Evolutionary conservation across 1,284 basidiomycete species (phyloP).

Genomic region (Megacollybia platyphylla): DNA sequence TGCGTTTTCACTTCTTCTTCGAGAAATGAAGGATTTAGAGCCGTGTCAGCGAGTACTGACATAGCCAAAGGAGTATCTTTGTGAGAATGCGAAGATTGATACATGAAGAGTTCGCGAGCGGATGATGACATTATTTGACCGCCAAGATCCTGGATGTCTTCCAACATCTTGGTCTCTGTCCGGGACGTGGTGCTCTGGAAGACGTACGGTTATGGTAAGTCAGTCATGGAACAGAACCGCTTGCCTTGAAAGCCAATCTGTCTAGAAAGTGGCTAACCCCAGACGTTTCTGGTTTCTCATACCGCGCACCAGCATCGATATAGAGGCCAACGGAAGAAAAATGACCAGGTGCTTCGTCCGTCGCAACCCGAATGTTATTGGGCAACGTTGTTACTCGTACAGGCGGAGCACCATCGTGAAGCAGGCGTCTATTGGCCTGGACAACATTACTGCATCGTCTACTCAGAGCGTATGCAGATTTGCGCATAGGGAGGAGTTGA

Average conservation of each 20-base stretch:
- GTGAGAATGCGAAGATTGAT: slow-evolving; percentile 93
- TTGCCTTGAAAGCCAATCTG: slow-evolving; percentile 92
- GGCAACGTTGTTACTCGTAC: slow-evolving; percentile 74
- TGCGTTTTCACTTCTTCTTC: slow-evolving; percentile 77
- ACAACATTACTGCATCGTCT: slow-evolving; percentile 8
- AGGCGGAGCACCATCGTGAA: slow-evolving; percentile 11
- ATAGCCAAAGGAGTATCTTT: slow-evolving; percentile 74
- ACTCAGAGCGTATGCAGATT: slow-evolving; percentile 10
- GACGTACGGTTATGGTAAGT: background rate
- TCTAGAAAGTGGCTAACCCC: slow-evolving; percentile 91
- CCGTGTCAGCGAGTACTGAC: slow-evolving; percentile 86
- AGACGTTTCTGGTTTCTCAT: slow-evolving; percentile 66
- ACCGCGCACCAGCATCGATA: slow-evolving; percentile 89
- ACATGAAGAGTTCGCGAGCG: slow-evolving; percentile 93
- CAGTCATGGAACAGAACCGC: slow-evolving; percentile 8
- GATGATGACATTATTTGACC: slow-evolving; percentile 91
- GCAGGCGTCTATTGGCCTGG: background rate
- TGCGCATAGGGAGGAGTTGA: slow-evolving; percentile 10
- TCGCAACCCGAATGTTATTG: slow-evolving; percentile 88
- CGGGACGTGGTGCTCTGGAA: slow-evolving; percentile 44
- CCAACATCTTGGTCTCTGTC: slow-evolving; percentile 68
- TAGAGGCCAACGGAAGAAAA: slow-evolving; percentile 93
- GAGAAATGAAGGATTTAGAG: slow-evolving; percentile 68
- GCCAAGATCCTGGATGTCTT: slow-evolving; percentile 76
- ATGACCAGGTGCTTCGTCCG: slow-evolving; percentile 85